A percentile compares a stretch with the other conserved stretches of the same genome.
Conservation (phyloP, 441 rosid genomes). For the Euphorbia celastroides region DNA sequence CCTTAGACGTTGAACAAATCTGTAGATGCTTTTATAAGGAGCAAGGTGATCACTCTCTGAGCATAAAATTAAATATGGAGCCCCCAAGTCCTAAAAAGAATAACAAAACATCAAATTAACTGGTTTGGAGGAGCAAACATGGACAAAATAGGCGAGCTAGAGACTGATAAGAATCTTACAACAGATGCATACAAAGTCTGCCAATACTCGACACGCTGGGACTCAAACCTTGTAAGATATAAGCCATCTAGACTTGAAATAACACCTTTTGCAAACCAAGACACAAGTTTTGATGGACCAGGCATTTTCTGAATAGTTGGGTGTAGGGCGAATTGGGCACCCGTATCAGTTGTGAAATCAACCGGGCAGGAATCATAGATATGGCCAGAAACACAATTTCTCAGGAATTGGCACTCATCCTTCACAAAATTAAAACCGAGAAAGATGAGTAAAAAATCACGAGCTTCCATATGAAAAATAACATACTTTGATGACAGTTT, state of each 20-base stretch:
- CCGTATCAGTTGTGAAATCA: slow-evolving; percentile 79
- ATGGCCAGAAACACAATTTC: slow-evolving; percentile 72
- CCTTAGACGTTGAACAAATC: slow-evolving; percentile 50
- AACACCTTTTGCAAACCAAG: slow-evolving; percentile 68
- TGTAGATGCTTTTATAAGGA: slow-evolving; percentile 43
- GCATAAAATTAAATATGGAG: slow-evolving; percentile 84
- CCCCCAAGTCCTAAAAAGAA: slow-evolving; percentile 58
- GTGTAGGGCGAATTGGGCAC: slow-evolving; percentile 60
- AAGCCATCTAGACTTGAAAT: slow-evolving; percentile 70
- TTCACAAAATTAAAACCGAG: slow-evolving; percentile 27
- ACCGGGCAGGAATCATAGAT: too few relatives aligned
- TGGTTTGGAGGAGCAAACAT: not conserved
- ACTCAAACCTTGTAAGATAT: slow-evolving; percentile 77
- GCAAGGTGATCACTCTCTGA: slow-evolving; percentile 77
- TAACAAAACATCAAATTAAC: slow-evolving; percentile 12
- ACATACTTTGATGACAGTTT: not conserved
- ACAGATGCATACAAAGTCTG: slow-evolving; percentile 82
- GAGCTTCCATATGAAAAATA: not conserved
- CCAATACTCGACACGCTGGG: slow-evolving; percentile 89
- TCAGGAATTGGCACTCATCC: slow-evolving; percentile 63
- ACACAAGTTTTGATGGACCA: slow-evolving; percentile 58
- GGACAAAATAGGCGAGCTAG: slow-evolving; percentile 2
- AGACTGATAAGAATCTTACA: slow-evolving; percentile 40
- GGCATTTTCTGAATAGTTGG: slow-evolving; percentile 60
- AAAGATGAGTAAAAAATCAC: not conserved